Evolutionary conservation across 352 stramenopile species (phyloP), one percentile per base, ranked within the genome.

Genomic region (Phytophthora fragariaefolia): DNA sequence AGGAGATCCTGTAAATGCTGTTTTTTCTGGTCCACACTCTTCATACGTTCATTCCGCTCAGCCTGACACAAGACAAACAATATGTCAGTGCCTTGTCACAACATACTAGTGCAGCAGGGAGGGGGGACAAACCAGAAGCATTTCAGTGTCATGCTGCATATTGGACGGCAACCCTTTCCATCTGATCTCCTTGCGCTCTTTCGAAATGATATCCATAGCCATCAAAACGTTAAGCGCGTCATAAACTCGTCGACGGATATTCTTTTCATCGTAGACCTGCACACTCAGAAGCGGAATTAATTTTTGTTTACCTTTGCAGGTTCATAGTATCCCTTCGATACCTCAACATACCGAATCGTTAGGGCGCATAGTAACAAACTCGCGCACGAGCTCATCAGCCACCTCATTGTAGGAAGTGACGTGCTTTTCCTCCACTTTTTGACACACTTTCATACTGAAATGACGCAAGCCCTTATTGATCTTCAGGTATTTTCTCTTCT

Each of bases 131-230:
- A 96, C 87, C 63, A 92, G 69, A 32, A 98, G 76, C 69, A 91
- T 83, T 47, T 98, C 86, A 6, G 96, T 80, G 56, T 98, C 89
- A 43, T 97, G 83, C 53, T 96, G 80, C 24, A 91, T 62, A 73
- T 90, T 94, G 34, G 82, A 88, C 17, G 84, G 85, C 32, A 96
- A 75, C 6, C 83, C 90, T 69, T 86, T 95, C 87, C 85, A 97
- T 36, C 79, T 78, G 65, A 95, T 98, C 56, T 97, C 87, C 64
- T 98, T 98, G 22, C 97, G 96, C 58, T 99, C 95, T 75, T 99
- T 99, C 26, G 86, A 94, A 55, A 99, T 99, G 53, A 99, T 99
- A 48, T 99, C 96, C 93, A 99, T 98, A 12, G 97, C 97, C 93
- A 98, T 98, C 23, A 99, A 76, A 15, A 99, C 97, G 71, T 99